Percentiles rank a stretch among this genome's conserved stretches.
Evolutionary conservation across 164 flowering plant genomes (phyloP).

Genomic region (Houttuynia cordata): DNA sequence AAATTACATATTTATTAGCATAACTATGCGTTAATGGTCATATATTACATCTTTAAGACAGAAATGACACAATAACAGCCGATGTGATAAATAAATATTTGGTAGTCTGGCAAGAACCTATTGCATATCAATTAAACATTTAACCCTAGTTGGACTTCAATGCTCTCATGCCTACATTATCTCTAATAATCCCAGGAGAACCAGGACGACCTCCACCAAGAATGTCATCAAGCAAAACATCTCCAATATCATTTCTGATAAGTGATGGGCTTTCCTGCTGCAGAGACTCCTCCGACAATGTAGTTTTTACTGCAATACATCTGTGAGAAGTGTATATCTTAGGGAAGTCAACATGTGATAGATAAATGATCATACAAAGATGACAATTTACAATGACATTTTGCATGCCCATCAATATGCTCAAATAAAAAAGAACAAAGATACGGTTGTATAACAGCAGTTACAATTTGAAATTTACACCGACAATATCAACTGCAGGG

Average conservation of each 20-base stretch:
- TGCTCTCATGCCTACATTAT: no score
- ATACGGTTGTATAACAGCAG: no score
- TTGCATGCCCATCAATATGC: no score
- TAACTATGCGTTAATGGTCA: no score
- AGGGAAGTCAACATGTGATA: neutral
- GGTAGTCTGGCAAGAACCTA: neutral
- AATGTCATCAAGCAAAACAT: slow-evolving; percentile 67
- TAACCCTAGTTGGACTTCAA: neutral
- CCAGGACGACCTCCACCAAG: slow-evolving; percentile 54
- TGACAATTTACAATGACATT: neutral
- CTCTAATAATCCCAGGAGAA: slow-evolving; percentile 35
- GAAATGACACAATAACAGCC: neutral
- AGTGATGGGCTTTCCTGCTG: slow-evolving; percentile 63
- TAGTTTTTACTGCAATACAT: slow-evolving; percentile 87
- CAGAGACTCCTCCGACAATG: slow-evolving; percentile 59
- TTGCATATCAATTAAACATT: neutral
- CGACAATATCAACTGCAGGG: no score
- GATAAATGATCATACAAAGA: neutral
- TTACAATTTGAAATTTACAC: no score
- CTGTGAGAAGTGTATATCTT: slow-evolving; percentile 31
- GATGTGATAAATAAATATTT: neutral
- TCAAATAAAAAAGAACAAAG: no score
- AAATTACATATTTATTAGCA: no score
- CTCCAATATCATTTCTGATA: slow-evolving; percentile 72
- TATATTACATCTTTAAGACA: no score